A percentile compares a stretch with the other conserved stretches of the same genome.
These are phyloP conservation scores for Verticillium tricorpus DNA, from an alignment of 2,329 filamentous ascomycete species.

Conservation along the genomic window DNA sequence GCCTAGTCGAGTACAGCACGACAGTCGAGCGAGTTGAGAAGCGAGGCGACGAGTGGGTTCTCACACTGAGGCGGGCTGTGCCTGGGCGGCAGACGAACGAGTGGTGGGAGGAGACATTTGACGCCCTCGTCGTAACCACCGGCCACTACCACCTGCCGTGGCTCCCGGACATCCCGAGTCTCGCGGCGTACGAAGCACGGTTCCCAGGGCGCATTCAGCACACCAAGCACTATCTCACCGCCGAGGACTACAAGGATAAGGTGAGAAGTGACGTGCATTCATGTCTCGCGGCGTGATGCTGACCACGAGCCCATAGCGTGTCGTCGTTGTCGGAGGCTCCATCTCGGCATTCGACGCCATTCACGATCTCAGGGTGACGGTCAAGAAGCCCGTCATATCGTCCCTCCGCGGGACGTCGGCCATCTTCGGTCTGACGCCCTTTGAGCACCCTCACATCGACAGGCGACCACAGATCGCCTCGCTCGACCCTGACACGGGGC, in stretches of 20 bases:
- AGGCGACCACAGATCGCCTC: slow-evolving; percentile 42
- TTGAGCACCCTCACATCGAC: slow-evolving; percentile 49
- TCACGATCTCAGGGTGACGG: slow-evolving; percentile 42
- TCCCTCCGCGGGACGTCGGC: slow-evolving; percentile 42
- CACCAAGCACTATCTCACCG: slow-evolving; percentile 48
- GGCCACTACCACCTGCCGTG: slow-evolving; percentile 59
- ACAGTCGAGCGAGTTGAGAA: slow-evolving; percentile 57
- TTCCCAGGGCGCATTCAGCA: slow-evolving; percentile 48
- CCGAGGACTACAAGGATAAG: slow-evolving; percentile 35
- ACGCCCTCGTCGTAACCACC: slow-evolving; percentile 55
- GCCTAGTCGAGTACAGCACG: slow-evolving; percentile 50
- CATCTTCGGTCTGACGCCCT: slow-evolving; percentile 55
- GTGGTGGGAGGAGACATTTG: slow-evolving; percentile 61
- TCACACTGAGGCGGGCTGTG: slow-evolving; percentile 41
- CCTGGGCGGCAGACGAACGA: slow-evolving; percentile 32
- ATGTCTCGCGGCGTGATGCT: too few species aligned
- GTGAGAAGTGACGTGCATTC: too few species aligned
- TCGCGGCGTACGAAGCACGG: slow-evolving; percentile 39
- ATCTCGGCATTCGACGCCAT: slow-evolving; percentile 62
- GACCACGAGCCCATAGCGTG: slow-evolving; percentile 29
- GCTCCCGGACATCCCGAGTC: slow-evolving; percentile 42
- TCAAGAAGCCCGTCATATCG: slow-evolving; percentile 43
- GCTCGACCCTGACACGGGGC: slow-evolving; percentile 32
- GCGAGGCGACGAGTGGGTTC: slow-evolving; percentile 42
- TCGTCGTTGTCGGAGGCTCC: slow-evolving; percentile 59